Evolutionary conservation across 352 stramenopile species (phyloP).

Genomic region (Phytophthora macrochlamydospora): DNA sequence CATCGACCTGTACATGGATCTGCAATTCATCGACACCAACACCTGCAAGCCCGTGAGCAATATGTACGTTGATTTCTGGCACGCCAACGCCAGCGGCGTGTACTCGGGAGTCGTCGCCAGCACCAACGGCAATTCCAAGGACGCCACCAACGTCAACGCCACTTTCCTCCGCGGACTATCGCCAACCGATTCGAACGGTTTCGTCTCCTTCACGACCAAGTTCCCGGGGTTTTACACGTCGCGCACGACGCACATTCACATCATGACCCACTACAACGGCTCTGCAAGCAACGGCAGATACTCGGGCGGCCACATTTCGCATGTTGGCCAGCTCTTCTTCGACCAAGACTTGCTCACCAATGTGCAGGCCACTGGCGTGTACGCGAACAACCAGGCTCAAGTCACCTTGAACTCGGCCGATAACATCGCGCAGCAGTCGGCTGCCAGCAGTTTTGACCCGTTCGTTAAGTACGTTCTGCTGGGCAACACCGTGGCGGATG

Average conservation of each 20-base stretch:
- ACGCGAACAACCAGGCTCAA: conserved; percentile 13
- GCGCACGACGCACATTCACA: conserved; percentile 27
- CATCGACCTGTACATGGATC: conserved; percentile 24
- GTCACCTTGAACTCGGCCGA: conserved; percentile 25
- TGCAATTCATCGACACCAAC: conserved; percentile 32
- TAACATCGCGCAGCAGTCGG: conserved; percentile 13
- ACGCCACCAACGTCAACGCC: conserved; percentile 20
- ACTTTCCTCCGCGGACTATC: conserved; percentile 27
- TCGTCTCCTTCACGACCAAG: conserved; percentile 31
- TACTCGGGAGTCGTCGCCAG: conserved; percentile 24
- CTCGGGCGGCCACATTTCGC: conserved; percentile 15
- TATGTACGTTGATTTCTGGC: conserved; percentile 27
- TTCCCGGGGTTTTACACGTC: conserved; percentile 25
- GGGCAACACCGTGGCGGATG: conserved; percentile 15
- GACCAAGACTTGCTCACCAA: conserved; percentile 29
- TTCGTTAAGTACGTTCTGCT: conserved; percentile 21
- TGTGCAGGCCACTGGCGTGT: conserved; percentile 22
- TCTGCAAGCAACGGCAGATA: conserved; percentile 17
- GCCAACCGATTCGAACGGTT: conserved; percentile 18
- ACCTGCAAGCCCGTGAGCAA: conserved; percentile 20
- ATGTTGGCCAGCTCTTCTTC: conserved; percentile 31
- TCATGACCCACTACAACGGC: conserved; percentile 20
- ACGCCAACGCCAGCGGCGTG: conserved; percentile 19
- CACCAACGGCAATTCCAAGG: conserved; percentile 18
- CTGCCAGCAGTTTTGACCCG: conserved; percentile 19